A percentile compares a stretch with the other conserved stretches of the same genome.
Conservation (phyloP, 1,284 basidiomycete species). For the Peniophora sp. region DNA sequence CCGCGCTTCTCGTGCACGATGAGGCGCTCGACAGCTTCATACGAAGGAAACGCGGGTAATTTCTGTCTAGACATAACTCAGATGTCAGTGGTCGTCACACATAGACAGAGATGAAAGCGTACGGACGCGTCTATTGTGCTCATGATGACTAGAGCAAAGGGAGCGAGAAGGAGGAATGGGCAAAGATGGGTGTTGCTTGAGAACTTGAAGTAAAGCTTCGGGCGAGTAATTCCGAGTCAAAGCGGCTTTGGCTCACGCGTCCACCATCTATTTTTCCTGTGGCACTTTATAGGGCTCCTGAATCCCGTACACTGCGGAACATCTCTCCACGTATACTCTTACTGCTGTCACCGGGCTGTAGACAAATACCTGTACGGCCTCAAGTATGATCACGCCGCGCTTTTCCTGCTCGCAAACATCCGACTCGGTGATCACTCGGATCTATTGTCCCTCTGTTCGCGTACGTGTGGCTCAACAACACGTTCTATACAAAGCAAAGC, state of each 20-base stretch:
- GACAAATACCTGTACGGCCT: background rate
- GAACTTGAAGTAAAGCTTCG: too few relatives aligned
- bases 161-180: background rate
- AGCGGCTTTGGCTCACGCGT: background rate
- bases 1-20: constrained; percentile 74
- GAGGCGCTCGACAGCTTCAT: constrained; percentile 61
- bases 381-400: constrained; percentile 68
- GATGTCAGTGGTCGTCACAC: too few relatives aligned
- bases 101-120: too few relatives aligned
- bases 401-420: constrained; percentile 71
- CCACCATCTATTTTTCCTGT: background rate
- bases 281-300: too few relatives aligned
- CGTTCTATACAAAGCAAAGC: constrained; percentile 3
- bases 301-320: too few relatives aligned
- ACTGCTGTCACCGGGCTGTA: too few relatives aligned
- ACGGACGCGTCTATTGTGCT: background rate
- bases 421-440: constrained; percentile 45
- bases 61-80: constrained; percentile 31
- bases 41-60: constrained; percentile 58
- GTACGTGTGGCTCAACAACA: constrained; percentile 35
- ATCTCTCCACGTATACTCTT: too few relatives aligned
- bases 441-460: constrained; percentile 73
- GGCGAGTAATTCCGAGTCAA: too few relatives aligned
- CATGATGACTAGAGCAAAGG: background rate
- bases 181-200: background rate